These are phyloP conservation scores for Periconia sp. DNA, from an alignment of 2,329 filamentous ascomycete genomes.

Conservation along the genomic window DNA sequence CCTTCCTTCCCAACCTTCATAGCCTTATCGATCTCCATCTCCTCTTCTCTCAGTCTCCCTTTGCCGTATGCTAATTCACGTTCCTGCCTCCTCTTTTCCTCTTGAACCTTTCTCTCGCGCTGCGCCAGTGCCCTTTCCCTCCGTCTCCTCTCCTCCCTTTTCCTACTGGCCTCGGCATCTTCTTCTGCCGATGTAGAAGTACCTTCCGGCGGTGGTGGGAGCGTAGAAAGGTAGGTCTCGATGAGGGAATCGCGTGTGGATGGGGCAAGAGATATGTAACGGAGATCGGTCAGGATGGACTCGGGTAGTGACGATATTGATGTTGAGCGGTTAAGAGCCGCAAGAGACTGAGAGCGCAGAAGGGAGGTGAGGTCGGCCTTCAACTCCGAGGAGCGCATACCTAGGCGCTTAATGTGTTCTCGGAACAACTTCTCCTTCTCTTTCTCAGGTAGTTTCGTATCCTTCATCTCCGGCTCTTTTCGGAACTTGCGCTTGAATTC, in stretches of 20 bases:
- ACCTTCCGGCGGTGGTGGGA: slow-evolving; percentile 60
- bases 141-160: slow-evolving; percentile 40
- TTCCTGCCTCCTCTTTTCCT: slow-evolving; percentile 63
- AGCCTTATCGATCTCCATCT: slow-evolving; percentile 67
- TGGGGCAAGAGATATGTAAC: slow-evolving; percentile 68
- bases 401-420: slow-evolving; percentile 68
- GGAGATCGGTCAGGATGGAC: slow-evolving; percentile 65
- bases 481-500: slow-evolving; percentile 93
- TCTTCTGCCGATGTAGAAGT: slow-evolving; percentile 49
- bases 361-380: slow-evolving; percentile 70
- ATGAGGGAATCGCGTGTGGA: slow-evolving; percentile 65
- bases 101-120: slow-evolving; percentile 62
- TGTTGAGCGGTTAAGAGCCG: slow-evolving; percentile 62
- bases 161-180: slow-evolving; percentile 51
- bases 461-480: slow-evolving; percentile 78
- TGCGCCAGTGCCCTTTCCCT: slow-evolving; percentile 70
- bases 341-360: slow-evolving; percentile 62
- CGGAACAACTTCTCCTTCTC: slow-evolving; percentile 80
- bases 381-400: slow-evolving; percentile 65
- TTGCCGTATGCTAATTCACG: slow-evolving; percentile 63
- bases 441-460: slow-evolving; percentile 61
- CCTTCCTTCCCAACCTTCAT: slow-evolving; percentile 70
- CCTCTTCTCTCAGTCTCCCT: slow-evolving; percentile 64
- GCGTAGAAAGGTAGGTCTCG: slow-evolving; percentile 65
- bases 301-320: slow-evolving; percentile 61